Conservation (phyloP, 352 stramenopile species). For the Peronosclerospora sorghi region DNA sequence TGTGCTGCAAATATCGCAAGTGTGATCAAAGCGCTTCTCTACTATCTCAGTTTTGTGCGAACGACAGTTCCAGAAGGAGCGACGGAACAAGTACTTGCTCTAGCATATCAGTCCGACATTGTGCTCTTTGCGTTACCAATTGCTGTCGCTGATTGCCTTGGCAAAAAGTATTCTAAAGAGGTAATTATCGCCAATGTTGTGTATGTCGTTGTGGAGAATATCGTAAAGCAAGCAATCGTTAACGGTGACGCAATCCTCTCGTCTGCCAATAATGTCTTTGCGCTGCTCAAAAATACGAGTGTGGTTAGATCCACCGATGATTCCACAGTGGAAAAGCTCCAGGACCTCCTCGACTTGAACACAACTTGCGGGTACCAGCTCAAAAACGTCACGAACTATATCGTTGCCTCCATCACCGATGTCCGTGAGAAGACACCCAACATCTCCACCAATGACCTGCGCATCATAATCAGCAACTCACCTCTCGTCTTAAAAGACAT, state of each 20-base stretch:
- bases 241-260: slow-evolving; percentile 21
- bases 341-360: slow-evolving; percentile 21
- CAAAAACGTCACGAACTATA: slow-evolving; percentile 21
- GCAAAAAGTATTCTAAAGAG: slow-evolving; percentile 5
- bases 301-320: slow-evolving; percentile 7
- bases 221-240: slow-evolving; percentile 14
- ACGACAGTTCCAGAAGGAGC: slow-evolving; percentile 10
- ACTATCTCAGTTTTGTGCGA: slow-evolving; percentile 13
- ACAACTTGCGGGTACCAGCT: slow-evolving; percentile 21
- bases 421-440: slow-evolving; percentile 10
- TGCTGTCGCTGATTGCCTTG: slow-evolving; percentile 18
- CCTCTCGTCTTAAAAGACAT: slow-evolving; percentile 16
- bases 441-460: slow-evolving; percentile 13
- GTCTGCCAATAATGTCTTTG: slow-evolving; percentile 10
- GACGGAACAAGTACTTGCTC: slow-evolving; percentile 15
- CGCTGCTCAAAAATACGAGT: slow-evolving; percentile 10
- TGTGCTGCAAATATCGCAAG: slow-evolving; percentile 21
- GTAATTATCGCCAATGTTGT: slow-evolving; percentile 6
- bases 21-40: slow-evolving; percentile 16
- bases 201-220: slow-evolving; percentile 13
- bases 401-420: slow-evolving; percentile 8
- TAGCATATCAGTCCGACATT: slow-evolving; percentile 21
- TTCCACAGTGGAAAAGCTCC: slow-evolving; percentile 13
- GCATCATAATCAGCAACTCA: slow-evolving; percentile 15
- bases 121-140: slow-evolving; percentile 17